Conservation (phyloP, 2,329 filamentous ascomycete species). For the Penicillium palitans region DNA sequence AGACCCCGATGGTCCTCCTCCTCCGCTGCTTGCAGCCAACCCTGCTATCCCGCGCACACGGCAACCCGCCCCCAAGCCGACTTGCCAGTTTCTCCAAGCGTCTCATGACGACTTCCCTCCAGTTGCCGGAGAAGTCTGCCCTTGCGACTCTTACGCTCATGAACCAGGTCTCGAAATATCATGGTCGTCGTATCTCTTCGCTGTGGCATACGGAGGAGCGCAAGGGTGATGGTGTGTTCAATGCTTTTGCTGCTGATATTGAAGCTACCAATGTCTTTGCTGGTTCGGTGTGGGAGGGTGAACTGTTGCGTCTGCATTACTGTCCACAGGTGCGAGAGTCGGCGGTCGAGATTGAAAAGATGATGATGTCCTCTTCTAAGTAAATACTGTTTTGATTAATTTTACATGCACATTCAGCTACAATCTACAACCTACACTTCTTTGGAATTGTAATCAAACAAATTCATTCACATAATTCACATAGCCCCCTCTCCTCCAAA, state of each 20-base stretch:
- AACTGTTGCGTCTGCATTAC: slow-evolving; percentile 80
- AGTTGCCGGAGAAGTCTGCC: slow-evolving; percentile 85
- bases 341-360: slow-evolving; percentile 68
- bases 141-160: slow-evolving; percentile 78
- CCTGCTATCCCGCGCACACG: slow-evolving; percentile 74
- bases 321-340: slow-evolving; percentile 82
- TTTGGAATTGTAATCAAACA: not conserved
- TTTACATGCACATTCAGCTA: slow-evolving; percentile 10
- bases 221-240: slow-evolving; percentile 84
- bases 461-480: not conserved
- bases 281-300: slow-evolving; percentile 88
- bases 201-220: slow-evolving; percentile 95
- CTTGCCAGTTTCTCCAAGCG: slow-evolving; percentile 94
- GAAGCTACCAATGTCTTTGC: slow-evolving; percentile 91
- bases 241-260: slow-evolving; percentile 69
- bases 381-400: slow-evolving; percentile 21
- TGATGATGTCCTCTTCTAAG: slow-evolving; percentile 44
- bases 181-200: slow-evolving; percentile 77
- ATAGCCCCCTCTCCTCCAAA: not conserved
- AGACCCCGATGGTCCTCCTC: slow-evolving; percentile 90
- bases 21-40: slow-evolving; percentile 81
- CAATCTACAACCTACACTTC: not conserved
- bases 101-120: slow-evolving; percentile 76
- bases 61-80: slow-evolving; percentile 73
- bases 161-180: slow-evolving; percentile 73